Base-by-base conservation (phyloP, 306 rosid species). In the Gastrolobium villosum region DNA sequence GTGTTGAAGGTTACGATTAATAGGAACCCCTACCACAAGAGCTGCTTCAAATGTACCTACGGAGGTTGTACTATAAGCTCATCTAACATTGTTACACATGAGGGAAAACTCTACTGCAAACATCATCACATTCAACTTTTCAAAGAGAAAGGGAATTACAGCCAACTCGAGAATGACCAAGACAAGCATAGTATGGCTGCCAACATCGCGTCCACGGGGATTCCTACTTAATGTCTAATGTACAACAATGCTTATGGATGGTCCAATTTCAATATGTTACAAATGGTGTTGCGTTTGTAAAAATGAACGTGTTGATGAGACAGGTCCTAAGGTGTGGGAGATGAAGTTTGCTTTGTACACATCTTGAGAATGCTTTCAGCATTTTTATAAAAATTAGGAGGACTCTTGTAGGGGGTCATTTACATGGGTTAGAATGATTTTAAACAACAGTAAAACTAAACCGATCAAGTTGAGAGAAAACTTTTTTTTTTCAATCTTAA, bases 111-210 rank as follows among this genome's bases (percentile, higher is more conserved):
- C 37, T 92, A 92, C 59, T 92, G 97, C 88, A 90, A 92, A 77
- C 95, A 90, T 75, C 96, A 92, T 72, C 93, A 90, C 92, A 84
- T 90, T 81, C 97, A 92, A 66, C 97, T 92, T 30, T 90, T 88
- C 83, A 90, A 83, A 53, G 95, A 92, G 85, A 92, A 87, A 65
- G 96, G 95, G 2, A 90, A 90, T 28, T 92, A 92, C 79, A 90
- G 97, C 67, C 92, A 90, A 81, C 89, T 92, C 0, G 97, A 92
- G 74, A 82, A 48, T 7, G 89, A 86, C 30, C 30, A 28, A 3
- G 36, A 20, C 26, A 20, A 20, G 26, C 26, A 20, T 20, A 20
- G 26, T 20, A 20, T 20, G 26, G 26, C 26, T 20, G 26, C 0
- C 26, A 20, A 20, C 26, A 20, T 39, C 65, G 10, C 82, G 20